Base-by-base conservation (phyloP, 257 asterid species). In the Penstemon newberryi region DNA sequence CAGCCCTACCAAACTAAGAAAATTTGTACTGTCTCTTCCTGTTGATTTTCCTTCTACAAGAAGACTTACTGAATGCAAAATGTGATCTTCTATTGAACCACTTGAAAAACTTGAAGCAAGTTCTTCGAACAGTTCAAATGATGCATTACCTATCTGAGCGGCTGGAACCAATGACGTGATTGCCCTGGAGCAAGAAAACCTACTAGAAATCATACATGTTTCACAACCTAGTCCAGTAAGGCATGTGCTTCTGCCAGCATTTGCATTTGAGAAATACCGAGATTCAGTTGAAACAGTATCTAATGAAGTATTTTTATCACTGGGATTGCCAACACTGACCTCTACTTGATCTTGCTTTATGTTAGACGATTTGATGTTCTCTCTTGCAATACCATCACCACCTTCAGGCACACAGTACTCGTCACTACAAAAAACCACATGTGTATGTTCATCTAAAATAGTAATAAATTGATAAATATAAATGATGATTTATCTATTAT, bases 111-210 rank as follows among this genome's bases (percentile, higher is more conserved):
- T 61, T 13, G 87, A 87, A 77, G 83, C 85, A 76, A 91, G 42
- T 49, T 81, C 86, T 75, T 89, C 84, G 43, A 90, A 79, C 60
- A 81, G 39, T 45, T 78, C 88, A 78, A 75, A 66, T 63, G 97
- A 84, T 33, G 83, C 80, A 72, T 5, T 57, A 64, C 84, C 91
- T 62, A 91, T 75, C 65, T 37, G 83, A 77, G 89, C 86, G 77
- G 58, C 67, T 51, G 99, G 97, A 69, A 85, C 85, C 81, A 93
- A 67, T 72, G 99, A 86, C 78, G 96, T 80, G 71, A 90, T 81
- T 69, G 81, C 79, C 84, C 99, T 88, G 36, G 83, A 81, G 83
- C 97, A 93, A 71, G 92, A 85, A 78, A 90, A 87, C 76, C 70
- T 56, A 77, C 83, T 73, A 66, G 86, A 87, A 69, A 82, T 70